phyloP scores from a whole-genome alignment of 352 stramenopile genomes.

The Pythium angustatum region DNA sequence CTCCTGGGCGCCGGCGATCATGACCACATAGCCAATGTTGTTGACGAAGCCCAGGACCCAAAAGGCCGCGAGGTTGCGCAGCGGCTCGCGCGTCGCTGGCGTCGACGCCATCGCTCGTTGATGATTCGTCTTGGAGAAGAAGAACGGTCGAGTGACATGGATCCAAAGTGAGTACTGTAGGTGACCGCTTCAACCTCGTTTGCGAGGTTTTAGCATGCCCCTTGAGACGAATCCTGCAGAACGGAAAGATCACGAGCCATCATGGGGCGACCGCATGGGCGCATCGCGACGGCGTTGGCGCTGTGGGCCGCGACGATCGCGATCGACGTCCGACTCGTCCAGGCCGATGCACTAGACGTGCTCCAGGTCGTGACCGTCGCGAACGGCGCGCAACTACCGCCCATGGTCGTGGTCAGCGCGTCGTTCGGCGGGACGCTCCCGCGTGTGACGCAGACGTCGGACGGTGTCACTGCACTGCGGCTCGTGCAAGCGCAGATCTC shows the following conservation, averaged over 20 bases:
- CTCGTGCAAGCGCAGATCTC: conserved; percentile 21
- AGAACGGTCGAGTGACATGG: too few species aligned
- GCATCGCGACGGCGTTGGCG: neutral
- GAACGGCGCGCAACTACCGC: neutral
- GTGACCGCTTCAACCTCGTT: conserved; percentile 23
- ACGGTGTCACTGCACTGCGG: neutral
- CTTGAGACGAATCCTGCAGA: neutral
- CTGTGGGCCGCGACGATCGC: neutral
- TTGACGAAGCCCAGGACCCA: conserved; percentile 93
- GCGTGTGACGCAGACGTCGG: neutral
- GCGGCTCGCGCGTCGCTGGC: conserved; percentile 30
- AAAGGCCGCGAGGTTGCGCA: conserved; percentile 83
- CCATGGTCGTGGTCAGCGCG: conserved; percentile 20
- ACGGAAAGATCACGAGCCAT: neutral
- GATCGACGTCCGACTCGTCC: neutral
- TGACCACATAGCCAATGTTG: conserved; percentile 94
- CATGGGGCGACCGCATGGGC: too few species aligned
- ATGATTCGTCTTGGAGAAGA: too few species aligned
- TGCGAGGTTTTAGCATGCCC: conserved; percentile 23
- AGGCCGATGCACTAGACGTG: conserved; percentile 20
- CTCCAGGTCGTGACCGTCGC: conserved; percentile 14
- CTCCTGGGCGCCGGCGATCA: conserved; percentile 93
- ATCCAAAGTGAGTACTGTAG: too few species aligned
- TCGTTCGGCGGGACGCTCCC: conserved; percentile 18
- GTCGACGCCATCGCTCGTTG: neutral